Evolutionary conservation across 495 filamentous ascomycete genomes (phyloP).

Genomic region (Paragyromitra xinjiangensis): DNA sequence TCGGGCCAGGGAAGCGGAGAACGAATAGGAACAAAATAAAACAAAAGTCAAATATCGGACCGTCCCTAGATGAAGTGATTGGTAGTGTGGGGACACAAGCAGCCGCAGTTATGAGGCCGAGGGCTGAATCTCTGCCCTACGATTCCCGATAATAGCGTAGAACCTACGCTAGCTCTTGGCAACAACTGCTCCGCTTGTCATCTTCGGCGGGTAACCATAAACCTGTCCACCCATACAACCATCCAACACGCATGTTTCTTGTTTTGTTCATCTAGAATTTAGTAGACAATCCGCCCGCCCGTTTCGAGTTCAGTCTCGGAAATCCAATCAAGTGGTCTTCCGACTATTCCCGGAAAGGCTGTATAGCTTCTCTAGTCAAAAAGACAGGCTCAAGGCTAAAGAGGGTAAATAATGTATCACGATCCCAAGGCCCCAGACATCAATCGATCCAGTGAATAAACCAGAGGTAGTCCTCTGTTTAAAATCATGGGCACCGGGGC

Average conservation of each 20-base stretch:
- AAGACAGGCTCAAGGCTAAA: slow-evolving; percentile 42
- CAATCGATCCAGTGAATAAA: slow-evolving; percentile 8
- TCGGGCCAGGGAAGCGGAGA: slow-evolving; percentile 4
- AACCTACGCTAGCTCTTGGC: slow-evolving; percentile 16
- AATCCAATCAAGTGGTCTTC: slow-evolving; percentile 28
- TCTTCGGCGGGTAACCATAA: slow-evolving; percentile 37
- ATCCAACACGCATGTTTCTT: slow-evolving; percentile 29
- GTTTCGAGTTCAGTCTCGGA: slow-evolving; percentile 10
- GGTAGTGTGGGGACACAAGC: slow-evolving; percentile 32
- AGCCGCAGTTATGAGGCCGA: slow-evolving; percentile 4
- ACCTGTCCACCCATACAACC: slow-evolving; percentile 27
- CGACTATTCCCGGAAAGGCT: slow-evolving; percentile 38
- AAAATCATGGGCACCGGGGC: not conserved
- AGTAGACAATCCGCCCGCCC: slow-evolving; percentile 19
- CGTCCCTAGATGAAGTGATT: slow-evolving; percentile 17
- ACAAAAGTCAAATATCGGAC: slow-evolving; percentile 34
- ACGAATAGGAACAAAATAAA: slow-evolving; percentile 26
- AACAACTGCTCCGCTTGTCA: slow-evolving; percentile 39
- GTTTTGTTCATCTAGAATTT: not conserved
- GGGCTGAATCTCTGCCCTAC: slow-evolving; percentile 44
- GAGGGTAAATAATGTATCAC: slow-evolving; percentile 48
- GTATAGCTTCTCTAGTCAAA: slow-evolving; percentile 1
- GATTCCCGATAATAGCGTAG: slow-evolving; percentile 24
- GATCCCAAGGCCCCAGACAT: not conserved
- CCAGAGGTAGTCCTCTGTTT: not conserved